phyloP scores from a whole-genome alignment of 768 basidiomycete genomes.

The Krasilnikovozyma curviuscula region DNA sequence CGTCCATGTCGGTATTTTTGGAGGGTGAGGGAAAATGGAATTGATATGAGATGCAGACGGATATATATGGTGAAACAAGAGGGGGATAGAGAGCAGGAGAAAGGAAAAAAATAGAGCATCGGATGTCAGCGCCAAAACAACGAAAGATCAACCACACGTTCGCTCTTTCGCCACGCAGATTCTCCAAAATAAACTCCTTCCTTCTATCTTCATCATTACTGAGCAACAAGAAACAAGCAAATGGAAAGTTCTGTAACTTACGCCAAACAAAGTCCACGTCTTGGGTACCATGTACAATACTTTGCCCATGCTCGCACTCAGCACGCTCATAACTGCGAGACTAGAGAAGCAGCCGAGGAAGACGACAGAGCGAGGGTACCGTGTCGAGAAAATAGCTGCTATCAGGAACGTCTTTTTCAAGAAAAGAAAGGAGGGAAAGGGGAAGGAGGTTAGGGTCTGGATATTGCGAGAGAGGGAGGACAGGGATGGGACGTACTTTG shows the following conservation, averaged over 20 bases:
- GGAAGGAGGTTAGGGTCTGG: neutral
- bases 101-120: neutral
- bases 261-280: conserved; percentile 11
- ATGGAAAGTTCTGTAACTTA: neutral
- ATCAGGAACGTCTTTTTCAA: conserved; percentile 10
- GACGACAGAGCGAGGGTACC: conserved; percentile 58
- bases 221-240: neutral
- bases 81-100: neutral
- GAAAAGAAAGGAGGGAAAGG: neutral
- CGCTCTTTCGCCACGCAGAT: neutral
- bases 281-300: conserved; percentile 32
- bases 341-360: conserved; percentile 76
- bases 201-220: too few species aligned
- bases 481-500: conserved; percentile 64
- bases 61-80: neutral
- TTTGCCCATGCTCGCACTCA: conserved; percentile 84
- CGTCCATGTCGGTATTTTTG: too few species aligned
- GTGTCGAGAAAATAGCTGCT: conserved; percentile 68
- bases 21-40: neutral
- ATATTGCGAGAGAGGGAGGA: neutral
- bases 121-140: neutral
- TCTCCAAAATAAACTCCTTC: too few species aligned
- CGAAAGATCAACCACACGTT: neutral
- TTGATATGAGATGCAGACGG: too few species aligned
- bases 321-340: conserved; percentile 76